Base-by-base conservation (phyloP, 2,329 filamentous ascomycete species). In the Fusarium nygamai region DNA sequence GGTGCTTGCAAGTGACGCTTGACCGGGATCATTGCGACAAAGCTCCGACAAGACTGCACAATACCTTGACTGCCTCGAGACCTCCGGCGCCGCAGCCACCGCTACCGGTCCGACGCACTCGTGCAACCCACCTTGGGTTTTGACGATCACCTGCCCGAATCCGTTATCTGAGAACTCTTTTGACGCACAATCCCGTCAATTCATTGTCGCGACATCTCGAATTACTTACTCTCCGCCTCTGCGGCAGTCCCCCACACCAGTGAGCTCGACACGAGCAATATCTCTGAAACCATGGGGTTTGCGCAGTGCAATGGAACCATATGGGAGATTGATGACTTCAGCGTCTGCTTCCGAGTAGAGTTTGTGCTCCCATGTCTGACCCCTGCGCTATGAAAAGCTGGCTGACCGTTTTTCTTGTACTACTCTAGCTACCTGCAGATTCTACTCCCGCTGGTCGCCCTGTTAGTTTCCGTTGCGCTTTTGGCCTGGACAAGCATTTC, bases 371-470 rank as follows among this genome's bases (percentile, higher is more conserved):
- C 72, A 51, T 56, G 19, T 39, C 31, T 48, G 36, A 27, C 39
- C 31, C 61, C 43, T 43, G 29, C 48, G 19, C 38, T 24, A 33
- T 34, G 24, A 8, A 56, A 56, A 47, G 56, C 65, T 69, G 47
- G 51, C 73, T 72, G 31, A 63, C 78, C 69, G 38, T 69, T 48
- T 61, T 61, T 69, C 43, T 57, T 67, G 53, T 48, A 8, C 38
- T 38, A 51, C 56, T 64, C 19, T 61, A 84, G 83, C 64, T 84
- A 82, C 64, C 81, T 84, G 50, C 92, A 94, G 83, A 90, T 94
- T 69, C 86, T 97, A 53, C 87, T 98, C 62, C 96, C 96, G 62
- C 85, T 96, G 69, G 84, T 92, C 70, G 87, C 92, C 66, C 90
- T 95, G 82, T 88, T 84, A 72, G 77, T 93, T 33, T 98, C 96